Percentiles rank a stretch among this genome's conserved stretches.
Conservation (phyloP, 1,139 yeast genomes). For the Ogataea hybrid region DNA sequence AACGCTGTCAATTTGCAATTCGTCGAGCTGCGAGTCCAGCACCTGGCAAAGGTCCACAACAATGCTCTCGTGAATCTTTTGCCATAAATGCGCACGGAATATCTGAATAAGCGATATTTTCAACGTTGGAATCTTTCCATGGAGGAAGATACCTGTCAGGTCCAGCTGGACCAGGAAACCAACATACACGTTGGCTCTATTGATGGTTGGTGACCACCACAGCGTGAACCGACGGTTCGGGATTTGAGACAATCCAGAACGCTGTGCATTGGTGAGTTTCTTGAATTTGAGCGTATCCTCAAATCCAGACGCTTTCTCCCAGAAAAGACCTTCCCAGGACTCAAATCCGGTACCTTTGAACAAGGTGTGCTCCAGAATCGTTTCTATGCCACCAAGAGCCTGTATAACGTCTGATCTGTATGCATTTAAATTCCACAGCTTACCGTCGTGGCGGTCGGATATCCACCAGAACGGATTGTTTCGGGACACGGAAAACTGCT, state of each 20-base stretch:
- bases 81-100: slow-evolving; percentile 98
- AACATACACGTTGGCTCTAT: slow-evolving; percentile 96
- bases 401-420: slow-evolving; percentile 96
- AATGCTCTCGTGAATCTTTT: slow-evolving; percentile 93
- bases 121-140: slow-evolving; percentile 96
- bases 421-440: slow-evolving; percentile 88
- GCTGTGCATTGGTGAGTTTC: slow-evolving; percentile 94
- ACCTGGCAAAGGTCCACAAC: slow-evolving; percentile 94
- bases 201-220: slow-evolving; percentile 99
- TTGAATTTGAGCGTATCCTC: slow-evolving; percentile 95
- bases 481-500: slow-evolving; percentile 67
- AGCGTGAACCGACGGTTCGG: slow-evolving; percentile 96
- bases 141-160: slow-evolving; percentile 93
- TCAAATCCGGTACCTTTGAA: slow-evolving; percentile 97
- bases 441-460: slow-evolving; percentile 89
- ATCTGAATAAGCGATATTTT: slow-evolving; percentile 95
- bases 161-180: slow-evolving; percentile 97
- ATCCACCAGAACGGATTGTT: slow-evolving; percentile 98
- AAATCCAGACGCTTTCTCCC: slow-evolving; percentile 97
- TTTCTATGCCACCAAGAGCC: slow-evolving; percentile 96
- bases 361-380: slow-evolving; percentile 90
- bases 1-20: slow-evolving; percentile 79
- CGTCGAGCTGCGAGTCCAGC: slow-evolving; percentile 82
- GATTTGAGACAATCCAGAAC: slow-evolving; percentile 95
- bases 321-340: slow-evolving; percentile 97